phyloP scores from a whole-genome alignment of 352 stramenopile genomes.

The Phytophthora pini region DNA sequence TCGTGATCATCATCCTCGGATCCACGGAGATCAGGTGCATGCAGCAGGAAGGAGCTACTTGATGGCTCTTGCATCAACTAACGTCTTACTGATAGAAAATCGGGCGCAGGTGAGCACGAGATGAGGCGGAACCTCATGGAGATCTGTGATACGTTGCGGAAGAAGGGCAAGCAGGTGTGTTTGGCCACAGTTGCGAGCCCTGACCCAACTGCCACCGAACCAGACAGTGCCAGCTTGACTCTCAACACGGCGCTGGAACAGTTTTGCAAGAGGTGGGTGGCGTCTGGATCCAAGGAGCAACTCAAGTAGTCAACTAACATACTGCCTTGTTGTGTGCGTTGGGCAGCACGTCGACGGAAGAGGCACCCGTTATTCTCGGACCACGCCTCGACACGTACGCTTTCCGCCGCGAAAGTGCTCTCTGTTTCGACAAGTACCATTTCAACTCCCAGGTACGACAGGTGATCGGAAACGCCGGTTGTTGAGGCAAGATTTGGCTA shows the following conservation, averaged over 20 bases:
- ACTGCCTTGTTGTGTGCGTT: constrained; percentile 6
- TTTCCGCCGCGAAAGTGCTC: constrained; percentile 64
- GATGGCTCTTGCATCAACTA: background rate
- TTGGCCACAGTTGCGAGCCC: constrained; percentile 65
- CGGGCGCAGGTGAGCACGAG: constrained; percentile 28
- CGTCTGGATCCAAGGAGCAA: background rate
- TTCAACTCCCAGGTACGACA: constrained; percentile 81
- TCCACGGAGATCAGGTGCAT: constrained; percentile 68
- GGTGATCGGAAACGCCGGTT: background rate
- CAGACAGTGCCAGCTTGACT: constrained; percentile 36
- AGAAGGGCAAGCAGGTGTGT: constrained; percentile 86
- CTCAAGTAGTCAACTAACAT: constrained; percentile 15
- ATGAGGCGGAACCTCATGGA: constrained; percentile 71
- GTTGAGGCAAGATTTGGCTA: background rate
- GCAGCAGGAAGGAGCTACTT: background rate
- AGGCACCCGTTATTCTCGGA: constrained; percentile 67
- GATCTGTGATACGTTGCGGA: constrained; percentile 80
- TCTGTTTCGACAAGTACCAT: constrained; percentile 78
- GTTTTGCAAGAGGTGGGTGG: constrained; percentile 72
- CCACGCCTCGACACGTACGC: constrained; percentile 78
- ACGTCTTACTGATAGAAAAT: constrained; percentile 31
- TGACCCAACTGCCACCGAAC: constrained; percentile 43
- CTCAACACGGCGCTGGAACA: constrained; percentile 77
- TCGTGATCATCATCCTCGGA: constrained; percentile 81
- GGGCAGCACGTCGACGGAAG: constrained; percentile 70